Base-by-base conservation (phyloP, 2,329 filamentous ascomycete genomes). In the Tolypocladium cylindrosporum region DNA sequence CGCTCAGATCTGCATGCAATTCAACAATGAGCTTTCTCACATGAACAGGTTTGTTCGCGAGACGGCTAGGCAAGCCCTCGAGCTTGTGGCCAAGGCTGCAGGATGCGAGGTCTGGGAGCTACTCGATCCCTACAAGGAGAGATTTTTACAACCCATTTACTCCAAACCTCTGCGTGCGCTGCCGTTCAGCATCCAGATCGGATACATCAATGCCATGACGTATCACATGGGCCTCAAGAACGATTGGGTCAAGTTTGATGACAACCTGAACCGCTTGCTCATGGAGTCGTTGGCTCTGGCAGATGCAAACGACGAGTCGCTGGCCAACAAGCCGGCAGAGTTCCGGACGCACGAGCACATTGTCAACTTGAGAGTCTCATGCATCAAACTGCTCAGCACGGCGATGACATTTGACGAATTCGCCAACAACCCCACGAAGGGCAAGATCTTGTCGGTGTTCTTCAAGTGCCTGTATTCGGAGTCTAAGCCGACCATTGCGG, bases 381-480 rank as follows among this genome's bases (percentile, higher is more conserved):
- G 95, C 66, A 91, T 99, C 67, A 91, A 88, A 61, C 86, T 99
- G 43, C 77, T 99, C 42, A 96, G 91, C 55, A 95, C 91, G 59
- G 94, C 94, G 0, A 96, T 97, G 83, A 84, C 86, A 50, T 94
- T 96, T 68, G 89, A 93, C 6, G 93, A 97, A 40, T 97, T 97
- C 69, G 87, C 87, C 60, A 91, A 90, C 57, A 86, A 83, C 1
- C 67, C 82, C 0, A 86, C 83, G 0, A 77, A 86, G 55, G 80
- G 77, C 1, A 85, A 84, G 67, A 96, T 97, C 54, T 92, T 99
- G 21, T 86, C 90, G 0, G 91, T 97, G 1, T 99, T 99, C 75
- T 99, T 99, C 81, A 97, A 97, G 69, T 95, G 90, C 42, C 79
- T 99, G 1, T 99, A 99, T 71, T 93, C 91, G 0, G 91, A 95